Percentiles rank a stretch among this genome's conserved stretches.
These are phyloP conservation scores for Apophysomyces ossiformis DNA, from an alignment of 371 early-diverging fungal genomes.

Conservation along the genomic window DNA sequence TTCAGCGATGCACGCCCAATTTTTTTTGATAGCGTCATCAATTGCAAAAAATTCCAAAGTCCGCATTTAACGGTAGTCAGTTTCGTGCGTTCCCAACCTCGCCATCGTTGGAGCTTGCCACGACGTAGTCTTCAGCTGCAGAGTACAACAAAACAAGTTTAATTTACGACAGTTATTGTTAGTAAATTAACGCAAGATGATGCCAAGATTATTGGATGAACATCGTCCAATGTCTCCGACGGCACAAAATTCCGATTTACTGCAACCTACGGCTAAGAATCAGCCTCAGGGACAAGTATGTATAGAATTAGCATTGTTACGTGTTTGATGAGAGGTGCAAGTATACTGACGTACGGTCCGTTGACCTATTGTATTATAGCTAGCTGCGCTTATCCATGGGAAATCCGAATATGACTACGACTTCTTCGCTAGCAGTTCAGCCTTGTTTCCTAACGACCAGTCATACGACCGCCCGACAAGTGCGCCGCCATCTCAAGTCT, in stretches of 20 bases:
- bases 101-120: conserved; percentile 10
- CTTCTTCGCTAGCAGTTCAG: conserved; percentile 26
- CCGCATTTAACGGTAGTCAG: too few relatives aligned
- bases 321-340: background rate
- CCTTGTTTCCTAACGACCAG: conserved; percentile 35
- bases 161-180: conserved; percentile 4
- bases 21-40: too few relatives aligned
- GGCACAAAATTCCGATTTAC: conserved; percentile 13
- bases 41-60: too few relatives aligned
- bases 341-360: background rate
- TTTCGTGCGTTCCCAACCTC: background rate
- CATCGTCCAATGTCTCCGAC: conserved; percentile 11
- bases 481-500: conserved; percentile 29
- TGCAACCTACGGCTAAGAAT: conserved; percentile 17
- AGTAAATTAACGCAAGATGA: conserved; percentile 13
- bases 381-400: conserved; percentile 52
- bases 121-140: conserved; percentile 8
- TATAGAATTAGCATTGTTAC: background rate
- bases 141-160: background rate
- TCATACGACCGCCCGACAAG: conserved; percentile 38
- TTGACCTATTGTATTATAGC: conserved; percentile 17
- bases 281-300: conserved; percentile 20
- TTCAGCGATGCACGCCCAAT: too few relatives aligned
- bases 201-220: conserved; percentile 19
- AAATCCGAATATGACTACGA: conserved; percentile 46